Base-by-base conservation (phyloP, 2,329 filamentous ascomycete genomes). In the Beauveria medogensis region DNA sequence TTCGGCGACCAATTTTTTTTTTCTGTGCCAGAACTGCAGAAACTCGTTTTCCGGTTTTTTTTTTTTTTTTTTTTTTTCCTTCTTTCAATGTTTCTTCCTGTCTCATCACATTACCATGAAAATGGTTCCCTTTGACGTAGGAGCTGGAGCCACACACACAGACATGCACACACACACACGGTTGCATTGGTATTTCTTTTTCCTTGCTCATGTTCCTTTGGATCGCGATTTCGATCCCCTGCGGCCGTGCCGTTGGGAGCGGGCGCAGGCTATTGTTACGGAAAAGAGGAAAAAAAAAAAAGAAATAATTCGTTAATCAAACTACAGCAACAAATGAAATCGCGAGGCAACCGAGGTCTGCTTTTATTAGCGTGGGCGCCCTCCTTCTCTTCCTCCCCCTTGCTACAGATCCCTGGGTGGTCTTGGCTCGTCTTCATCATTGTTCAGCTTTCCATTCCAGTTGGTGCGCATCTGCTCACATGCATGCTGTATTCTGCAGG, bases 151-250 rank as follows among this genome's bases (percentile, higher is more conserved):
- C 52, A 55, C 50, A 16, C 24, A 43, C 52, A 55, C 52, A 26
- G 20, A 18, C 34, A 53, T 10, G 22, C 22, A 22, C 22, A 26
- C 7, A 26, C 12, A 54, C 52, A 43, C 52, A 37, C 50, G 22
- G 14, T 40, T 24, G 10, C 7, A 14, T 18, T n/a, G 7, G n/a
- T 20, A 30, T 34, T 20, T 37, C n/a, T 30, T 51, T 51, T 30
- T 51, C 16, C 41, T 43, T 46, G n/a, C n/a, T 46, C n/a, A 18
- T 53, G 5, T 16, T 20, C 43, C 22, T 26, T 43, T 47, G 20
- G 28, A 56, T 56, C 54, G 43, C 54, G 54, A 56, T 56, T 48
- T 26, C 54, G 43, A 48, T 56, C 43, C 54, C 54, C 28, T 40
- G 54, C 28, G 43, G 7, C 24, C 53, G 40, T 46, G 28, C 43